Percentiles rank a stretch among this genome's conserved stretches.
These are phyloP conservation scores for Zychaea mexicana DNA, from an alignment of 371 early-diverging fungal species.

Conservation along the genomic window DNA sequence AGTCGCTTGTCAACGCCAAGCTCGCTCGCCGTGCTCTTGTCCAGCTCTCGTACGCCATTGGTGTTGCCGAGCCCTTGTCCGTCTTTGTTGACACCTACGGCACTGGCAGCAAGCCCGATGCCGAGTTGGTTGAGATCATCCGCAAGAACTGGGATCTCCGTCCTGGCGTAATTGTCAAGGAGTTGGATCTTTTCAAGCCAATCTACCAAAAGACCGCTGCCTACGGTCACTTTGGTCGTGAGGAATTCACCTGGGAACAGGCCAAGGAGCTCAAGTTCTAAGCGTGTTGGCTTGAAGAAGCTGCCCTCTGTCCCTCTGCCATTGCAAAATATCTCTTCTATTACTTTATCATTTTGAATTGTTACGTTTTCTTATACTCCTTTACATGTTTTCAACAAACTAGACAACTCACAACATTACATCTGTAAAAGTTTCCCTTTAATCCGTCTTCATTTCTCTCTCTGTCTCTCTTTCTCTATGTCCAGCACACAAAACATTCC, in stretches of 20 bases:
- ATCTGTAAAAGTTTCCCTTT: slow-evolving; percentile 2
- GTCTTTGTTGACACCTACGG: slow-evolving; percentile 98
- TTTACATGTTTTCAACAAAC: slow-evolving; percentile 49
- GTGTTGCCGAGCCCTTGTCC: slow-evolving; percentile 98
- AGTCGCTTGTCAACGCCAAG: slow-evolving; percentile 92
- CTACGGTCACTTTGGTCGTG: slow-evolving; percentile 99
- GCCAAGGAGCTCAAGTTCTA: slow-evolving; percentile 88
- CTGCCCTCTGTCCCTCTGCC: no score
- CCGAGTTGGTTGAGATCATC: slow-evolving; percentile 92
- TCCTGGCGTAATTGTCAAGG: slow-evolving; percentile 97
- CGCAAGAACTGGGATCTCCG: slow-evolving; percentile 98
- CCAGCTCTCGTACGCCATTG: slow-evolving; percentile 99
- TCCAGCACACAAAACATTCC: no score
- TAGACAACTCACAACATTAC: slow-evolving; percentile 22
- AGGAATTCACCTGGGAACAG: slow-evolving; percentile 97
- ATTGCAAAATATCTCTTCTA: no score
- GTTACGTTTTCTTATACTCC: background rate
- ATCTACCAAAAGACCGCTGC: slow-evolving; percentile 97
- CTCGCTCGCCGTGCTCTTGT: slow-evolving; percentile 95
- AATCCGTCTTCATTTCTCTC: slow-evolving; percentile 6
- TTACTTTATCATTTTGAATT: slow-evolving; percentile 6
- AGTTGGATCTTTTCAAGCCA: slow-evolving; percentile 97
- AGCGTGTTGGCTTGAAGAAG: slow-evolving; percentile 19
- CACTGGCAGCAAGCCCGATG: slow-evolving; percentile 88
- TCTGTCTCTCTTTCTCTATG: slow-evolving; percentile 1